phyloP scores from a whole-genome alignment of 495 filamentous ascomycete genomes.

The Annulohypoxylon nitens region DNA sequence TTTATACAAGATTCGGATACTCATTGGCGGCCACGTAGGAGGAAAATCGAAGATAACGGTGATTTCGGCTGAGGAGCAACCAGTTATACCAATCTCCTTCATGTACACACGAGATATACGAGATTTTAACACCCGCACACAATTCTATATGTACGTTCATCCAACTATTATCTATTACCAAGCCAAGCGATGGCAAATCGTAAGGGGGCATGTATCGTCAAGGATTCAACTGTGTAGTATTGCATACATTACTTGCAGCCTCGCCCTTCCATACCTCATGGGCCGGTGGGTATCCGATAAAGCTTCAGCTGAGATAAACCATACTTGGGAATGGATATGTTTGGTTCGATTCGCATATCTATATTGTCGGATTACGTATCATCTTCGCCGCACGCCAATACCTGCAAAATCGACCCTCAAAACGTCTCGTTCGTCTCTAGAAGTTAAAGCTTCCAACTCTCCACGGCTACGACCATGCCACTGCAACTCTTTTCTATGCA shows the following conservation, averaged over 20 bases:
- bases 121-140: neutral
- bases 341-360: slow-evolving; percentile 35
- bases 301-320: slow-evolving; percentile 3
- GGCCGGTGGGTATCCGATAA: neutral
- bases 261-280: neutral
- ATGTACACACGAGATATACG: neutral
- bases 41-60: neutral
- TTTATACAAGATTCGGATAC: neutral
- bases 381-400: slow-evolving; percentile 26
- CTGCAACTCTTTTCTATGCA: slow-evolving; percentile 41
- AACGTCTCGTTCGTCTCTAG: slow-evolving; percentile 17
- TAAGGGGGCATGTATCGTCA: neutral
- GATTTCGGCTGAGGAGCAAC: neutral
- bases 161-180: neutral
- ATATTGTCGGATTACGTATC: slow-evolving; percentile 35
- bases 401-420: slow-evolving; percentile 34
- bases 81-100: slow-evolving; percentile 3
- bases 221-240: neutral
- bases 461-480: slow-evolving; percentile 35
- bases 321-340: slow-evolving; percentile 19
- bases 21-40: slow-evolving; percentile 17
- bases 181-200: neutral
- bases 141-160: neutral
- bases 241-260: slow-evolving; percentile 8
- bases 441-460: slow-evolving; percentile 27